Percentiles rank a stretch among this genome's conserved stretches.
Evolutionary conservation across 495 filamentous ascomycete species (phyloP).

Genomic region (Trichoderma reesei): DNA sequence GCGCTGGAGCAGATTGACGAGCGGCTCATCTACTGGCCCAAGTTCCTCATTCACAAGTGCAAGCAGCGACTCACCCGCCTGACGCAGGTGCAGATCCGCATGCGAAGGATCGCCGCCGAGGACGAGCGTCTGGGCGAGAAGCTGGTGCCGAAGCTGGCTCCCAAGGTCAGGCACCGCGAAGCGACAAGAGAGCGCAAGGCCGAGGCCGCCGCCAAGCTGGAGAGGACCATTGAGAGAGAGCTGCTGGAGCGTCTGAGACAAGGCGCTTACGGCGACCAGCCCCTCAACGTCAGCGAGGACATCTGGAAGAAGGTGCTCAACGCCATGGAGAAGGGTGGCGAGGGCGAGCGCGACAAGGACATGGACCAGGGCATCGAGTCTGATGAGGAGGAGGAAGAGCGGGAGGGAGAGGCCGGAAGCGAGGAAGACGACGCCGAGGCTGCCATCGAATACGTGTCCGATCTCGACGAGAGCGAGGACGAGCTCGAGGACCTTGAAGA

Average conservation of each 20-base stretch:
- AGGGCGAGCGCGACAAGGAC: conserved; percentile 78
- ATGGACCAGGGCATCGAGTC: conserved; percentile 77
- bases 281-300: conserved; percentile 82
- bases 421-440: conserved; percentile 60
- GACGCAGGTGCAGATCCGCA: conserved; percentile 85
- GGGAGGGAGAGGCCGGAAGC: conserved; percentile 54
- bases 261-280: conserved; percentile 90
- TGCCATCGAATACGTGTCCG: conserved; percentile 55
- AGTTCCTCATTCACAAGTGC: conserved; percentile 91
- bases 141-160: conserved; percentile 80
- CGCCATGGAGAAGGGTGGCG: conserved; percentile 76
- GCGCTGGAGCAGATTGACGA: conserved; percentile 84
- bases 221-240: conserved; percentile 92
- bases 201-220: conserved; percentile 85
- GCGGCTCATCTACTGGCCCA: conserved; percentile 88
- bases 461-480: conserved; percentile 42
- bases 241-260: conserved; percentile 83
- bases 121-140: conserved; percentile 85
- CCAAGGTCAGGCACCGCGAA: conserved; percentile 83
- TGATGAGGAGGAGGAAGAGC: conserved; percentile 62
- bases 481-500: conserved; percentile 42
- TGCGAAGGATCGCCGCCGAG: conserved; percentile 72
- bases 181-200: conserved; percentile 90
- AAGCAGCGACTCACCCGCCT: conserved; percentile 93
- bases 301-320: conserved; percentile 98